Conservation (phyloP, 305 asterid species). For the Solanum hybrid region DNA sequence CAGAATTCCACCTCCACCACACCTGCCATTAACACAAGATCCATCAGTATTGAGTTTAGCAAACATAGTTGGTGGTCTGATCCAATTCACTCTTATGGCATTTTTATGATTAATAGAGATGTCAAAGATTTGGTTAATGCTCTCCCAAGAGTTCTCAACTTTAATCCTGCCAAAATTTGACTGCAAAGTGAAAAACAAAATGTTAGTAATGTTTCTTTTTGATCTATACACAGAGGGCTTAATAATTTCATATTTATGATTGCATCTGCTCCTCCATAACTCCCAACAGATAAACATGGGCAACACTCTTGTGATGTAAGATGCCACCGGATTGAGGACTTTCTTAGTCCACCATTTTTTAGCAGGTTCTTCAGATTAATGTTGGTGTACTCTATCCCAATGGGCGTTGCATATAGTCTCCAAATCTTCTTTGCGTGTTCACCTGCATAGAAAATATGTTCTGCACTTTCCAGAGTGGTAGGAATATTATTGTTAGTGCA, state of each 20-base stretch:
- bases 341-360: not conserved
- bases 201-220: not conserved
- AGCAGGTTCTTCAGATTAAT: not conserved
- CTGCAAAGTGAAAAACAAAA: not conserved
- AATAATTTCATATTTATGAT: not conserved
- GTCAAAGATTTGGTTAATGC: not conserved
- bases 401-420: not conserved
- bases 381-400: not conserved
- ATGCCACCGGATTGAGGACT: not conserved
- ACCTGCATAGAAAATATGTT: not conserved
- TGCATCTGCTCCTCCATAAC: not conserved
- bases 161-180: not conserved
- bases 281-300: not conserved
- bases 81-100: not conserved
- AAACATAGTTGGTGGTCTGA: not conserved
- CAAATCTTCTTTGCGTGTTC: not conserved
- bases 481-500: not conserved
- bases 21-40: not conserved
- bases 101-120: not conserved
- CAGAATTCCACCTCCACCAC: not conserved
- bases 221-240: not conserved
- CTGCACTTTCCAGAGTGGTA: not conserved
- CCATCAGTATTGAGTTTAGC: not conserved
- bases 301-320: not conserved
- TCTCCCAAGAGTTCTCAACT: not conserved